These are phyloP conservation scores for Brassica nigra DNA, from an alignment of 345 rosid species.

Conservation along the genomic window DNA sequence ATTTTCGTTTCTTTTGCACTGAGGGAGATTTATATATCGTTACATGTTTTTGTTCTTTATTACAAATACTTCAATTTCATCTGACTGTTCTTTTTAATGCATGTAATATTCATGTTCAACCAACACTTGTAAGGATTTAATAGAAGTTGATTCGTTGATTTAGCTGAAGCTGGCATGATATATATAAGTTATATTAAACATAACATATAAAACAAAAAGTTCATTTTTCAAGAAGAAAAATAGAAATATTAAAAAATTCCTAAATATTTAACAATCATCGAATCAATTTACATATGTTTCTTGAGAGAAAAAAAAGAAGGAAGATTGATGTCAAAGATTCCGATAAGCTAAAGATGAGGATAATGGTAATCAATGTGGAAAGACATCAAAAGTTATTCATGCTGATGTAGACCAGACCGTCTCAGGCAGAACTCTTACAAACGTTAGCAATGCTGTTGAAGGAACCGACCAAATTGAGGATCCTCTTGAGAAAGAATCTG, in stretches of 20 bases:
- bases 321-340: constrained; percentile 35
- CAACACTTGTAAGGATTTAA: neutral
- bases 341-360: constrained; percentile 41
- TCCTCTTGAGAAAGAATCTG: no score
- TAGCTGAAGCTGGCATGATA: neutral
- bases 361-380: constrained; percentile 12
- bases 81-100: neutral
- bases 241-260: neutral
- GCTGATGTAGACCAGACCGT: constrained; percentile 36
- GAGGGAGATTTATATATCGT: neutral
- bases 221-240: neutral
- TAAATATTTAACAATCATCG: no score
- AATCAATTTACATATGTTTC: no score
- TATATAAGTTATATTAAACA: no score
- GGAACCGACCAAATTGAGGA: constrained; percentile 49
- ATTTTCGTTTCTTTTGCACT: constrained; percentile 2
- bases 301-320: no score
- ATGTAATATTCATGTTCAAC: neutral
- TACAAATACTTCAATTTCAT: neutral
- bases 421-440: constrained; percentile 12
- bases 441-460: constrained; percentile 29
- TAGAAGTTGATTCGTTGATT: neutral
- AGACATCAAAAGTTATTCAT: constrained; percentile 28
- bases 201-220: neutral
- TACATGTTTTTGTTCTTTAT: constrained; percentile 16